Conservation (phyloP, 163 green algal genomes). For the Scenedesmus sp. region DNA sequence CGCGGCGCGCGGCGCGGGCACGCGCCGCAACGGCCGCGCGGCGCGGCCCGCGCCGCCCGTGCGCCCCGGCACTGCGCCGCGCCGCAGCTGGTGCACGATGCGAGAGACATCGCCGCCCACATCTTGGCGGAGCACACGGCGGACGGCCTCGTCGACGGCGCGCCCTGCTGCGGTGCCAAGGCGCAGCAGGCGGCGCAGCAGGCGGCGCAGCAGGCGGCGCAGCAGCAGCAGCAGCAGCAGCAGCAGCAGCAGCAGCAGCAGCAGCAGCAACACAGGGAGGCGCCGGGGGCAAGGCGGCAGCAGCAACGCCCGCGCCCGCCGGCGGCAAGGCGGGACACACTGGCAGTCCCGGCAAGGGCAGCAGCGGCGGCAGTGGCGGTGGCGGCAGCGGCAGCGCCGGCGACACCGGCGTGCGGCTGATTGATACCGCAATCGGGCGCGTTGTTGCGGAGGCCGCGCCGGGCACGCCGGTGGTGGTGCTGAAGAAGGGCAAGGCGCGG, state of each 20-base stretch:
- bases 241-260: slow-evolving; percentile 6
- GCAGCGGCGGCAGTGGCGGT: neutral
- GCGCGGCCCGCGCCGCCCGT: too few species aligned
- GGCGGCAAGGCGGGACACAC: too few species aligned
- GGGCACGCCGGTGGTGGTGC: slow-evolving; percentile 56
- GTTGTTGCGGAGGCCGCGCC: neutral
- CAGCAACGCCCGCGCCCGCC: slow-evolving; percentile 4
- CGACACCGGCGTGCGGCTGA: neutral
- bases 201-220: neutral
- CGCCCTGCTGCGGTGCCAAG: slow-evolving; percentile 3
- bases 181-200: slow-evolving; percentile 30
- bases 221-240: neutral
- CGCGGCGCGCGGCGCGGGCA: too few species aligned
- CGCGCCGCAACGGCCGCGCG: too few species aligned
- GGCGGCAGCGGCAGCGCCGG: neutral
- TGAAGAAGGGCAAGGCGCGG: slow-evolving; percentile 80
- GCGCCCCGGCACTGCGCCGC: too few species aligned
- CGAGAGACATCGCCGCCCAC: slow-evolving; percentile 30
- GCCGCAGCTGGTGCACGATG: too few species aligned
- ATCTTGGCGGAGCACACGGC: slow-evolving; percentile 9
- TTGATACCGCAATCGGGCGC: slow-evolving; percentile 32
- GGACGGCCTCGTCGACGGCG: slow-evolving; percentile 8
- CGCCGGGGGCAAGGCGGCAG: neutral
- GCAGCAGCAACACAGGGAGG: slow-evolving; percentile 1
- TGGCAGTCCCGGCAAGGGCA: too few species aligned